Conservation (phyloP, 176 grass and related monocot genomes). For the Miscanthus lutarioriparius region DNA sequence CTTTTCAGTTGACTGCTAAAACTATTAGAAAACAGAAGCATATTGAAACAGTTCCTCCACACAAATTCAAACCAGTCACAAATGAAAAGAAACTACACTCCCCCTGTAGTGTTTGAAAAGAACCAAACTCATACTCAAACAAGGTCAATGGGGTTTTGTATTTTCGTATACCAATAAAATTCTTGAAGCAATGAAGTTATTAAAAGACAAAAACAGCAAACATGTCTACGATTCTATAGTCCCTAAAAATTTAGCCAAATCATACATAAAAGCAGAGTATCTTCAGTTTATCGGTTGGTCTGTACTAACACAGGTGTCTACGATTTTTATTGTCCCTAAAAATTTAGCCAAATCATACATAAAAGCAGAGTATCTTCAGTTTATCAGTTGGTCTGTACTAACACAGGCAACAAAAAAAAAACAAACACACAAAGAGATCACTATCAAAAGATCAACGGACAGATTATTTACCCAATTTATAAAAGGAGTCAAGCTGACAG, state of each 20-base stretch:
- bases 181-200: background rate
- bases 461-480: too few relatives aligned
- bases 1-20: background rate
- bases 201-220: background rate
- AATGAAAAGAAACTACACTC: background rate
- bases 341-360: slow-evolving; percentile 4
- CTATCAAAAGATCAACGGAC: too few relatives aligned
- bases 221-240: background rate
- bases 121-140: background rate
- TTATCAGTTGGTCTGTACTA: slow-evolving; percentile 31
- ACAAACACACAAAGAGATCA: too few relatives aligned
- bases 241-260: too few relatives aligned
- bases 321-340: background rate
- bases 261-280: too few relatives aligned
- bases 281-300: too few relatives aligned
- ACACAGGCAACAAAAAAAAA: background rate
- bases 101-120: background rate
- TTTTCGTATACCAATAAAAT: background rate
- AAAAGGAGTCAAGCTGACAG: too few relatives aligned
- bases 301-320: too few relatives aligned
- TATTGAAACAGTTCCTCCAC: background rate
- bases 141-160: background rate
- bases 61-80: slow-evolving; percentile 27
- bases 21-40: background rate
- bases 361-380: background rate